Conservation (phyloP, 129 eudicot genomes). For the Scalesia atractyloides region DNA sequence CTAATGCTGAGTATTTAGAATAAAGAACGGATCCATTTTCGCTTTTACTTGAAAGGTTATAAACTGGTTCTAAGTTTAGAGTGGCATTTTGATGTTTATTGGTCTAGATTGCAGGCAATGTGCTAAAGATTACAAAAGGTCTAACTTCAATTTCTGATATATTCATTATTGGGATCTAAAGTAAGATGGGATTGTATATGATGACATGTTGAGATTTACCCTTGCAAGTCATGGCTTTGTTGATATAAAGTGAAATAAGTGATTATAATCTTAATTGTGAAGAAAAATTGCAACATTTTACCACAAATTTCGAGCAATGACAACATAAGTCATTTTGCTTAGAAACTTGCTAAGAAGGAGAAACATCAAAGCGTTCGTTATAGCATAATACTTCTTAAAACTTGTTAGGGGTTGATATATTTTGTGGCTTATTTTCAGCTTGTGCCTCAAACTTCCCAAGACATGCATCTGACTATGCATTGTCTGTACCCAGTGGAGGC, state of each 20-base stretch:
- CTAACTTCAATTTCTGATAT: no score
- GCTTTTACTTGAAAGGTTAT: conserved; percentile 4
- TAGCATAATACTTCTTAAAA: conserved; percentile 1
- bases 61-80: conserved; percentile 16
- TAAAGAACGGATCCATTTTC: neutral
- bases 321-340: no score
- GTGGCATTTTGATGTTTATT: conserved; percentile 10
- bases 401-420: neutral
- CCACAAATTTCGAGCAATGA: no score
- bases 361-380: neutral
- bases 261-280: no score
- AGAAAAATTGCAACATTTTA: neutral
- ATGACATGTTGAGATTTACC: no score
- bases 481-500: conserved; percentile 90
- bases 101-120: conserved; percentile 19
- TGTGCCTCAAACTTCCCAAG: conserved; percentile 87
- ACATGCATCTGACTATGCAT: conserved; percentile 71
- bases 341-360: no score
- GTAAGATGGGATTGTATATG: no score
- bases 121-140: conserved; percentile 5
- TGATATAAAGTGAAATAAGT: no score
- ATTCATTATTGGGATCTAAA: no score
- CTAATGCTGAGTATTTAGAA: conserved; percentile 23
- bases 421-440: conserved; percentile 50
- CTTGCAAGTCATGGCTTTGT: no score